Evolutionary conservation across 2,329 filamentous ascomycete species (phyloP), one percentile per base, ranked within the genome.

Genomic region (Pleoardoris graminearum): DNA sequence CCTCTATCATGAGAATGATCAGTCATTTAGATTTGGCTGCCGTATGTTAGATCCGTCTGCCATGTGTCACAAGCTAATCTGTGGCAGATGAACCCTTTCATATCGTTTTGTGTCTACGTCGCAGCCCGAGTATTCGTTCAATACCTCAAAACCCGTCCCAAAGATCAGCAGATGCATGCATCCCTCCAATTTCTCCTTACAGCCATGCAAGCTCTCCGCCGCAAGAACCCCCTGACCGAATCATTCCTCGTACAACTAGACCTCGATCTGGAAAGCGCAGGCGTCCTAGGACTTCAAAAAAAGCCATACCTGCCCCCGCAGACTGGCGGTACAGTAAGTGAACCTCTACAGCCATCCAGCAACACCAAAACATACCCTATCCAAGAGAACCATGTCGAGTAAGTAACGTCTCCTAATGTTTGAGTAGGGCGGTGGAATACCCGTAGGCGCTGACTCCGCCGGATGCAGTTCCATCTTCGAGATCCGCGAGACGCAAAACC

Each of bases 31-130:
- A 99, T 69, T 79, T 97, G 46, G 85, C 89, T 41, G 77, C 83
- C 53, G 92, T 96, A 82, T 76, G 89, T 75, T 41, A 70, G 7
- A 48, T 23, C 11, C 16, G 3, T 22, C 11, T 8, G 21, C 16
- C 23, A 29, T 8, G 12, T 36, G 16, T 2, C 7, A 12, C 30
- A 39, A 23, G 11, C 33, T 65, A 37, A 50, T 29, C 3, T 38
- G 33, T 68, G 60, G 1, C 55, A 97, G 91, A 90, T 96, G 84
- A 96, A 97, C 61, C 91, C 93, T 0, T 97, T 97, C 70, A 88
- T 96, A 63, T 91, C 91, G 0, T 97, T 97, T 74, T 96, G 91
- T 68, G 82, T 99, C 37, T 97, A 97, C 65, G 92, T 97, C n/a
- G 89, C 93, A 10, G 90, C 93, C 19, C 85, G 94, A 46, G 93